Conservation (phyloP, 352 stramenopile species). For the Phytophthora hibernalis region DNA sequence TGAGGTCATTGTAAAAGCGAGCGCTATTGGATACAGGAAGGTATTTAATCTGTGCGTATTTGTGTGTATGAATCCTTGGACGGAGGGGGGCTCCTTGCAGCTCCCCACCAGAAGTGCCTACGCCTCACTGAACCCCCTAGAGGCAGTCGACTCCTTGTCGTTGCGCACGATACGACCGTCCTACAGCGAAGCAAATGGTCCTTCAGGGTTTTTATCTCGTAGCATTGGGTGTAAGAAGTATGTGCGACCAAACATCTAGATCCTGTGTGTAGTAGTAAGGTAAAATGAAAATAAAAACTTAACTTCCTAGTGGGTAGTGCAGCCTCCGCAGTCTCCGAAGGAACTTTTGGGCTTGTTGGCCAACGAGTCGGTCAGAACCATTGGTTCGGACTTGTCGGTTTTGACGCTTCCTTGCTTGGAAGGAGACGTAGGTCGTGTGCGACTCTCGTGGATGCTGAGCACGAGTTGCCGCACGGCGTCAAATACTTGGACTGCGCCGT, state of each 20-base stretch:
- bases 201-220: constrained; percentile 91
- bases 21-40: constrained; percentile 12
- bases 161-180: constrained; percentile 79
- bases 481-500: constrained; percentile 47
- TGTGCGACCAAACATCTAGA: constrained; percentile 74
- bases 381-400: constrained; percentile 6
- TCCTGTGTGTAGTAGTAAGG: background rate
- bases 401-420: constrained; percentile 1
- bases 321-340: constrained; percentile 28
- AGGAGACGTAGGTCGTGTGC: constrained; percentile 1
- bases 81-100: constrained; percentile 21
- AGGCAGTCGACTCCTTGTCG: constrained; percentile 29
- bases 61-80: constrained; percentile 32
- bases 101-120: constrained; percentile 50
- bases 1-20: constrained; percentile 14
- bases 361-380: constrained; percentile 20
- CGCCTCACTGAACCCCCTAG: constrained; percentile 30
- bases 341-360: constrained; percentile 5
- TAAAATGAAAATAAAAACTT: background rate
- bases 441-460: constrained; percentile 61
- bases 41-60: constrained; percentile 3
- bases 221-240: constrained; percentile 91
- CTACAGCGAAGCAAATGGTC: constrained; percentile 62
- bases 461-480: constrained; percentile 68
- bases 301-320: constrained; percentile 15